Evolutionary conservation across 768 basidiomycete genomes (phyloP).

Genomic region (Neoboletus brunneissimus): DNA sequence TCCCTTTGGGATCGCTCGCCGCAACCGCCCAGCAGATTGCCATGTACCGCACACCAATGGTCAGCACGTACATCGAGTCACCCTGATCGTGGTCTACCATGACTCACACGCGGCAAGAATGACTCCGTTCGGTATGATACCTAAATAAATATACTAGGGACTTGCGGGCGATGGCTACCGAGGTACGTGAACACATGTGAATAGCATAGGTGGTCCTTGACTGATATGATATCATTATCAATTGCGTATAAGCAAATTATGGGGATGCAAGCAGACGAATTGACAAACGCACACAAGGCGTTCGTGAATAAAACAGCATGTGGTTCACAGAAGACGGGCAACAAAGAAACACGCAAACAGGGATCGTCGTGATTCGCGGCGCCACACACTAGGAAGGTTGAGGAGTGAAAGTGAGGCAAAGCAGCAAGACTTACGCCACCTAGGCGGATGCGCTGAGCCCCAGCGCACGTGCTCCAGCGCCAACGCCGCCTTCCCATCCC

Average conservation of each 20-base stretch:
- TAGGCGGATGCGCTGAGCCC: constrained; percentile 48
- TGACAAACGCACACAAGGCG: background rate
- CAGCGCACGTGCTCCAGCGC: constrained; percentile 81
- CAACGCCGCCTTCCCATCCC: constrained; percentile 75
- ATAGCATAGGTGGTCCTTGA: constrained; percentile 9
- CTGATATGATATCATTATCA: constrained; percentile 18
- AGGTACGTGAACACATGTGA: constrained; percentile 16
- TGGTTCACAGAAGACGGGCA: background rate
- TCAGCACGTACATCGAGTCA: constrained; percentile 8
- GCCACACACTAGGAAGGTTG: constrained; percentile 11
- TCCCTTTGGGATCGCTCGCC: background rate
- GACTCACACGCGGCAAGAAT: background rate
- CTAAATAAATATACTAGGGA: constrained; percentile 12
- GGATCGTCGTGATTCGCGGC: background rate
- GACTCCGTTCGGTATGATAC: constrained; percentile 4
- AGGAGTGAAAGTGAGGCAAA: constrained; percentile 12
- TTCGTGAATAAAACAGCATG: background rate
- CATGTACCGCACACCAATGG: background rate
- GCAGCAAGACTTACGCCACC: constrained; percentile 25
- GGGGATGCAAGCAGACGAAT: background rate
- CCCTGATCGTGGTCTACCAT: background rate
- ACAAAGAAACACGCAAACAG: background rate
- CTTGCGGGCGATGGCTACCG: constrained; percentile 15
- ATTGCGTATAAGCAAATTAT: constrained; percentile 8
- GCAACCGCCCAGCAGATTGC: background rate